Percentiles rank a stretch among this genome's conserved stretches.
Evolutionary conservation across 73 alveolate genomes (phyloP).

Genomic region (Tetrahymena thermophila): DNA sequence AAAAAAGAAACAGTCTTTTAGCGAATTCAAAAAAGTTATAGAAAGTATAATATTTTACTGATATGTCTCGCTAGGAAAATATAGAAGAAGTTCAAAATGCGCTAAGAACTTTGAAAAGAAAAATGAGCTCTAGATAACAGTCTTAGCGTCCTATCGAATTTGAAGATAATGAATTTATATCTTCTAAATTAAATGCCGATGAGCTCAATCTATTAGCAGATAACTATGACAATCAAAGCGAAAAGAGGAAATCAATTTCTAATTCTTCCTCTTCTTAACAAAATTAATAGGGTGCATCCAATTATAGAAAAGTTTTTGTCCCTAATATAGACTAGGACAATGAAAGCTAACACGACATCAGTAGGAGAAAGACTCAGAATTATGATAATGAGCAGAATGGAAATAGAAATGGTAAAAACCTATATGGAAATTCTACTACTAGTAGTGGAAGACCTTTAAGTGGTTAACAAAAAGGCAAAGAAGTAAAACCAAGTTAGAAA

Average conservation of each 20-base stretch:
- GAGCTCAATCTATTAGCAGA: background rate
- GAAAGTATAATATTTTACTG: background rate
- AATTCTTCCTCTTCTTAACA: background rate
- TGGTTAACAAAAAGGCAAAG: background rate
- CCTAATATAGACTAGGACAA: background rate
- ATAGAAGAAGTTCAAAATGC: background rate
- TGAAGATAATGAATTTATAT: background rate
- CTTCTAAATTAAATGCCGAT: background rate
- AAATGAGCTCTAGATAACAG: background rate
- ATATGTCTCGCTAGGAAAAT: background rate
- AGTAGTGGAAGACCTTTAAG: background rate
- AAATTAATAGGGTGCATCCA: background rate
- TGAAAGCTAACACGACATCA: background rate
- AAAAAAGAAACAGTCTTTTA: background rate
- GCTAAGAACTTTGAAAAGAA: background rate
- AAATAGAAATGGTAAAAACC: background rate
- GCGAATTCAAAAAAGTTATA: background rate
- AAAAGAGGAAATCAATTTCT: background rate
- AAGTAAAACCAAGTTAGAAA: background rate
- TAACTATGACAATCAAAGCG: background rate
- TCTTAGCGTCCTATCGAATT: background rate
- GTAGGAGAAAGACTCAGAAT: background rate
- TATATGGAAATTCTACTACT: background rate
- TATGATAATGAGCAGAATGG: background rate
- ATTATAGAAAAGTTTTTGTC: background rate